phyloP scores from a whole-genome alignment of 2,329 filamentous ascomycete species.

The Immersiporthe knoxdaviesiana region DNA sequence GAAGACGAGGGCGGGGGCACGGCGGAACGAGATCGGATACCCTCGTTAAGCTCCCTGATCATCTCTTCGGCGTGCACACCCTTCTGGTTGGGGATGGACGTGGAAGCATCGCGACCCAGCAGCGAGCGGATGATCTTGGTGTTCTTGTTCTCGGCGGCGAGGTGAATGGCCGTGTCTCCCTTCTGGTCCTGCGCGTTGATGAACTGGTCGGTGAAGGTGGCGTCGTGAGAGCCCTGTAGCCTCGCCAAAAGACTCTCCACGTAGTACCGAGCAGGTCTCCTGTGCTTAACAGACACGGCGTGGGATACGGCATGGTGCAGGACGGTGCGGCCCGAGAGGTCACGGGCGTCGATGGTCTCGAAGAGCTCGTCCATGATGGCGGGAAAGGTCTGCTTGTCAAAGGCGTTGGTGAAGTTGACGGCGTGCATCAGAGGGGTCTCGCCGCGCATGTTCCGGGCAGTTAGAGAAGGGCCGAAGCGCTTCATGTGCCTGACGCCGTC shows the following conservation, averaged over 20 bases:
- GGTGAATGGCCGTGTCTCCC: constrained; percentile 82
- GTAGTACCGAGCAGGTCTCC: constrained; percentile 83
- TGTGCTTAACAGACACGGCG: constrained; percentile 77
- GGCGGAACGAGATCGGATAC: constrained; percentile 65
- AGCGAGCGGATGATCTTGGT: constrained; percentile 85
- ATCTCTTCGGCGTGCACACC: constrained; percentile 85
- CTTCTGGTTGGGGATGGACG: constrained; percentile 79
- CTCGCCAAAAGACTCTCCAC: constrained; percentile 88
- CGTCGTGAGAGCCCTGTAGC: constrained; percentile 76
- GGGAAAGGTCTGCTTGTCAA: constrained; percentile 89
- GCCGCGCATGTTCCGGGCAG: constrained; percentile 70
- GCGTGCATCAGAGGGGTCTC: constrained; percentile 95
- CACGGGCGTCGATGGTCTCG: constrained; percentile 77
- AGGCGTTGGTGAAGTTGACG: constrained; percentile 96
- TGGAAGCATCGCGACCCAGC: constrained; percentile 77
- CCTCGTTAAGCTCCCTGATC: constrained; percentile 74
- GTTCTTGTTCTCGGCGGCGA: constrained; percentile 79
- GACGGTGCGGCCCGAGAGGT: constrained; percentile 82
- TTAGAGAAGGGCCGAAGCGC: constrained; percentile 74
- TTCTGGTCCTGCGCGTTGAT: constrained; percentile 82
- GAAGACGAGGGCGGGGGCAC: constrained; percentile 74
- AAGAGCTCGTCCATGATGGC: constrained; percentile 81
- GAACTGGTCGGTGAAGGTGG: constrained; percentile 74
- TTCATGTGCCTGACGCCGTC: constrained; percentile 89
- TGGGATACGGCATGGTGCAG: constrained; percentile 76